Conservation (phyloP, 176 grass and related monocot species). For the Avena atlantica region DNA sequence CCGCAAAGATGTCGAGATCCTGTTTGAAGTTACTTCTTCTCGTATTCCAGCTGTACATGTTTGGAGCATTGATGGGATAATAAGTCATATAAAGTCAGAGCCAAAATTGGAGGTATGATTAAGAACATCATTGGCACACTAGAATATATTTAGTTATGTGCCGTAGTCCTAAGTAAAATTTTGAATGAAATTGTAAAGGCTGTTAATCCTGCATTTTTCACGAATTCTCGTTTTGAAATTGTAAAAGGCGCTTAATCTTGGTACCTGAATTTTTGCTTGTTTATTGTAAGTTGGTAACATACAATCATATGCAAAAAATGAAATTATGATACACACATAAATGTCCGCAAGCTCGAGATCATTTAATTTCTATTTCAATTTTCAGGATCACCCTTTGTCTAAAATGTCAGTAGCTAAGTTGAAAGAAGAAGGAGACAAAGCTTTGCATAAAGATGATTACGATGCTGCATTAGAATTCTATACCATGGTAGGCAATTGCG, state of each 20-base stretch:
- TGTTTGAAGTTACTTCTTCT: constrained; percentile 22
- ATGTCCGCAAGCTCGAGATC: not conserved
- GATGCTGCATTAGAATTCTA: not conserved
- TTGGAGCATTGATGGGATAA: constrained; percentile 19
- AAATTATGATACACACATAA: not conserved
- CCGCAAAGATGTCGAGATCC: constrained; percentile 7
- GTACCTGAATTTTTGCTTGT: not conserved
- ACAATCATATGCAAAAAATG: not conserved
- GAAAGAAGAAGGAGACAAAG: not conserved
- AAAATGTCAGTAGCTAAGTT: constrained; percentile 9
- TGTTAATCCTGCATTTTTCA: not conserved
- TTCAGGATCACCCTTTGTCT: not conserved
- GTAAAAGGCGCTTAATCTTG: not conserved
- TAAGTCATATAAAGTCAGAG: not conserved
- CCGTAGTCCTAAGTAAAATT: not conserved
- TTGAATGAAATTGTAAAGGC: not conserved
- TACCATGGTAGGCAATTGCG: not conserved
- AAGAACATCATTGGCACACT: not conserved
- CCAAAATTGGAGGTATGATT: constrained; percentile 2
- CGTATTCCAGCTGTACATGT: not conserved
- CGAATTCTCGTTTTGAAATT: not conserved
- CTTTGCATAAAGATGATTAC: constrained; percentile 11
- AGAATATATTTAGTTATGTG: not conserved
- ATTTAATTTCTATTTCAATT: not conserved
- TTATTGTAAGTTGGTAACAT: not conserved